Base-by-base conservation (phyloP, 495 filamentous ascomycete species). In the Bacidia rubella region DNA sequence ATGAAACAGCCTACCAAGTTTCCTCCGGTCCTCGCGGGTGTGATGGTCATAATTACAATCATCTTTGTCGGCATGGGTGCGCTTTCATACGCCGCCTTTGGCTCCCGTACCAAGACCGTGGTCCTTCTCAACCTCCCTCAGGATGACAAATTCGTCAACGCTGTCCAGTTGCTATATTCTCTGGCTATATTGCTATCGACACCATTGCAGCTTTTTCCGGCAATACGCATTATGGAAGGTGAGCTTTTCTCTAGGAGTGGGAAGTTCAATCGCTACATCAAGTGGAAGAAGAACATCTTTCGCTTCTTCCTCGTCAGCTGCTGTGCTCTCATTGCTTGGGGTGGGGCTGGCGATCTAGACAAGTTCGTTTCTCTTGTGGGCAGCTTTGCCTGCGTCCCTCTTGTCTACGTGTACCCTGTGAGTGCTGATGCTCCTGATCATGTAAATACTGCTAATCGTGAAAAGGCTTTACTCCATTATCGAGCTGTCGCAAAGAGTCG, bases 231-330 rank as follows among this genome's bases (percentile, higher is more conserved):
- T 56, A 73, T 78, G 69, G 77, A 80, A 60, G 78, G 74, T 52
- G 79, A 80, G 57, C 67, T 87, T 2, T 86, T 87, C 69, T 79
- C 77, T 22, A 78, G 82, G 62, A 95, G 87, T 52, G 92, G 92
- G 49, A 98, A 98, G 66, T 88, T 93, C 65, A 95, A 96, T 65
- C 85, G 85, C 1, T 83, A 79, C 49, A 94, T 97, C 72, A 98
- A 98, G 70, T 96, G 90, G 90, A 82, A 93, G 74, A 98, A 98
- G 80, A 98, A 98, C 59, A 71, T 81, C 50, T 97, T 92, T 72
- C 83, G 92, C 29, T 97, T 96, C 70, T 79, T 89, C 60, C 77
- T 95, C 39, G 92, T 97, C 50, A 75, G 85, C 57, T 62, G 89
- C 27, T 96, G 90, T 62, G 85, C 89, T 2, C 60, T 85, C 39